These are phyloP conservation scores for Globisporangium nunn DNA, from an alignment of 352 stramenopile species.

Conservation along the genomic window DNA sequence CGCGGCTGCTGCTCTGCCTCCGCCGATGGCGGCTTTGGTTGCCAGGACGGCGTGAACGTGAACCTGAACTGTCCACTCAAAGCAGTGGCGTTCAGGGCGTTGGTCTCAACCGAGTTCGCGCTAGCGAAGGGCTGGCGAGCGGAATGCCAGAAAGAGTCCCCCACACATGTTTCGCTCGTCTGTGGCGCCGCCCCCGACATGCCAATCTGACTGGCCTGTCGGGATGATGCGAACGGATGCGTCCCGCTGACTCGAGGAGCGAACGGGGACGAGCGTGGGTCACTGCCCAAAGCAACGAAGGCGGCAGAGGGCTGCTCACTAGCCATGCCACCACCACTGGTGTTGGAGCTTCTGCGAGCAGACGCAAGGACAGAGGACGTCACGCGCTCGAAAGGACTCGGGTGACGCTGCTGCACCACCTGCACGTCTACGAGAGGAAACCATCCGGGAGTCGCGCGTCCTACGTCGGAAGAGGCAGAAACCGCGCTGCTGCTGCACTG, in stretches of 20 bases:
- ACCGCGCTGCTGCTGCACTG: not conserved
- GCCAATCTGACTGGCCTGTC: not conserved
- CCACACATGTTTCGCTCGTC: no score
- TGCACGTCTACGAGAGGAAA: not conserved
- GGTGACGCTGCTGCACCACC: no score
- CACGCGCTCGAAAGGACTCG: not conserved
- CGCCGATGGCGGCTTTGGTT: not conserved
- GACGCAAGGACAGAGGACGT: not conserved
- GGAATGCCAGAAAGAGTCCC: not conserved
- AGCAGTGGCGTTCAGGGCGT: not conserved
- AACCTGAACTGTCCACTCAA: not conserved
- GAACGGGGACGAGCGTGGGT: not conserved
- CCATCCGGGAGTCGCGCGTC: not conserved
- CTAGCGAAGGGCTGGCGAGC: not conserved
- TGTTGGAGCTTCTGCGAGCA: not conserved
- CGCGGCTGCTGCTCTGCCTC: not conserved
- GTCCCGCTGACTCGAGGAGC: not conserved
- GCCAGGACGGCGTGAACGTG: conserved; percentile 8
- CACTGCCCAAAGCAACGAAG: not conserved
- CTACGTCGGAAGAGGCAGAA: not conserved
- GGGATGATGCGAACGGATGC: not conserved
- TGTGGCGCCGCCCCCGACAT: not conserved
- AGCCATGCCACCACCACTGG: not conserved
- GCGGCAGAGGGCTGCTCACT: no score
- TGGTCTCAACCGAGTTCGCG: not conserved